phyloP scores from a whole-genome alignment of 495 filamentous ascomycete species.

The Penicillium riverlandense region DNA sequence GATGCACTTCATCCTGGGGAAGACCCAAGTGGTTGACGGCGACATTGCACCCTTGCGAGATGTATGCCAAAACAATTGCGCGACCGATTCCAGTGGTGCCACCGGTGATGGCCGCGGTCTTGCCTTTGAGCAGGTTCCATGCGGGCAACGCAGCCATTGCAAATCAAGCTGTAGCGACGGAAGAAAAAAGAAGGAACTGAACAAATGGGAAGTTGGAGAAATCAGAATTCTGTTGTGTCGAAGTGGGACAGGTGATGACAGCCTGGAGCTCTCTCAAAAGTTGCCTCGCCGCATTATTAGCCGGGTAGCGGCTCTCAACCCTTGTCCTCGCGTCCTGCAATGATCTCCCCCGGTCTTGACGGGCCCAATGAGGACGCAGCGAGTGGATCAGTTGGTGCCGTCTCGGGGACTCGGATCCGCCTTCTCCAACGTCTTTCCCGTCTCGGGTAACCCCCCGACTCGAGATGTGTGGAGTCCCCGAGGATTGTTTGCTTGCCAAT shows the following conservation, averaged over 20 bases:
- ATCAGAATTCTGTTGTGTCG: neutral
- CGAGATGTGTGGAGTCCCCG: neutral
- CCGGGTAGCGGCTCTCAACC: neutral
- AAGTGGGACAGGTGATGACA: neutral
- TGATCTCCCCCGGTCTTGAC: neutral
- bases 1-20: conserved; percentile 35
- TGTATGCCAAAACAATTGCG: conserved; percentile 58
- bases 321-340: neutral
- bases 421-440: neutral
- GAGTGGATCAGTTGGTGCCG: neutral
- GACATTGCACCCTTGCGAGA: conserved; percentile 52
- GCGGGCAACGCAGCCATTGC: conserved; percentile 13
- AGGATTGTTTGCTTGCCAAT: neutral
- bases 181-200: neutral
- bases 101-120: conserved; percentile 63
- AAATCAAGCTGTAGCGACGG: neutral
- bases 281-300: neutral
- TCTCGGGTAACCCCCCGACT: neutral
- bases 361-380: neutral
- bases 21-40: conserved; percentile 59
- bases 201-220: neutral
- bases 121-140: conserved; percentile 41
- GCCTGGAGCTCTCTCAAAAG: neutral
- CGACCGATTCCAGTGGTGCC: conserved; percentile 66
- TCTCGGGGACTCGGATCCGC: conserved; percentile 3